These are phyloP conservation scores for Penicillium psychrofluorescens DNA, from an alignment of 495 filamentous ascomycete genomes.

Conservation along the genomic window DNA sequence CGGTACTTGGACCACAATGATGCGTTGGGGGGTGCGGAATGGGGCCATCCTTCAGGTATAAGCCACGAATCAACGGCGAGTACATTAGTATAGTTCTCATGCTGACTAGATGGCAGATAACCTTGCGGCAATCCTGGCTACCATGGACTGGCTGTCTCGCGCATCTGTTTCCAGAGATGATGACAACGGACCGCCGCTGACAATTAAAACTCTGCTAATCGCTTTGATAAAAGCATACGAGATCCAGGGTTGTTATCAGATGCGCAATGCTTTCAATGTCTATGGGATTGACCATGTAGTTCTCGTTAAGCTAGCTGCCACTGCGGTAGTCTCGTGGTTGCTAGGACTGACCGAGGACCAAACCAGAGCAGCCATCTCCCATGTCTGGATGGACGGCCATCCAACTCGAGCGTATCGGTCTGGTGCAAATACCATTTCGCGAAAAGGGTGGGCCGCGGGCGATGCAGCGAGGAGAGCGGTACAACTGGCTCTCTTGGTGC, in stretches of 20 bases:
- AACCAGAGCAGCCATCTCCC: constrained; percentile 27
- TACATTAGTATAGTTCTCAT: too few relatives aligned
- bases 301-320: constrained; percentile 36
- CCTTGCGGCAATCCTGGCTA: constrained; percentile 32
- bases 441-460: constrained; percentile 42
- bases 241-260: constrained; percentile 37
- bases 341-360: constrained; percentile 24
- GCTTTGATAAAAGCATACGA: constrained; percentile 41
- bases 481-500: constrained; percentile 25
- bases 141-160: constrained; percentile 29
- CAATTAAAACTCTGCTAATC: constrained; percentile 24
- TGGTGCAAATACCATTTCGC: constrained; percentile 26
- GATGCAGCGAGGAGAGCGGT: constrained; percentile 40
- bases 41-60: constrained; percentile 40
- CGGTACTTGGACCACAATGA: constrained; percentile 42
- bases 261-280: constrained; percentile 31
- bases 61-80: too few relatives aligned
- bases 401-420: constrained; percentile 29
- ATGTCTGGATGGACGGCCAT: constrained; percentile 33
- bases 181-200: constrained; percentile 14
- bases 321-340: constrained; percentile 29
- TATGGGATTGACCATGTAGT: constrained; percentile 39
- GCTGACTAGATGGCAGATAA: constrained; percentile 20
- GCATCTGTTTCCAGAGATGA: constrained; percentile 3
- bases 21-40: constrained; percentile 33